Conservation (phyloP, 352 stramenopile species). For the Globisporangium polare region DNA sequence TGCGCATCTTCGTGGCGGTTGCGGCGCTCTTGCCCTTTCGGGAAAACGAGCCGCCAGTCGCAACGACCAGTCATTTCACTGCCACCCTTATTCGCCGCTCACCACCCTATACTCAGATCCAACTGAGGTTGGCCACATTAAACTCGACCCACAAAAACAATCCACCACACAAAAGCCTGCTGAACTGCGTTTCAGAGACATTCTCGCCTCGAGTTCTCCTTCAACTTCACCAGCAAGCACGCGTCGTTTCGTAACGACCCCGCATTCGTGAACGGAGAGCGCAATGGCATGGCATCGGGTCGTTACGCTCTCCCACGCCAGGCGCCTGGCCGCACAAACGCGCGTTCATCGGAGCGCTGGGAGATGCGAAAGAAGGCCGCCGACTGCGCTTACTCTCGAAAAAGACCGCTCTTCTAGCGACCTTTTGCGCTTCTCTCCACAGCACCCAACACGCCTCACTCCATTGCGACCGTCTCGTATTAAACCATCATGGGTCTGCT, state of each 20-base stretch:
- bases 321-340: neutral
- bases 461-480: neutral
- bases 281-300: neutral
- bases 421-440: neutral
- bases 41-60: neutral
- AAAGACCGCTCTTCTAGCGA: conserved; percentile 23
- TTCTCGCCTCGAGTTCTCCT: conserved; percentile 4
- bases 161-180: conserved; percentile 1
- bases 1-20: neutral
- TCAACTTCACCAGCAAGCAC: neutral
- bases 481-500: conserved; percentile 83
- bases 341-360: no score
- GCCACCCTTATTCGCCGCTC: neutral
- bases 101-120: neutral
- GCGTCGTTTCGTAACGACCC: conserved; percentile 34
- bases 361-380: neutral
- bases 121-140: neutral
- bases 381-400: conserved; percentile 34
- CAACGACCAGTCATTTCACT: conserved; percentile 4
- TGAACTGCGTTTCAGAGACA: neutral
- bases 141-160: no score
- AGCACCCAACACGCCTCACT: neutral
- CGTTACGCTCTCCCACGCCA: neutral
- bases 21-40: neutral
- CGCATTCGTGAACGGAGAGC: neutral